These are phyloP conservation scores for Abrus pulchellus DNA, from an alignment of 306 rosid species.

Conservation along the genomic window DNA sequence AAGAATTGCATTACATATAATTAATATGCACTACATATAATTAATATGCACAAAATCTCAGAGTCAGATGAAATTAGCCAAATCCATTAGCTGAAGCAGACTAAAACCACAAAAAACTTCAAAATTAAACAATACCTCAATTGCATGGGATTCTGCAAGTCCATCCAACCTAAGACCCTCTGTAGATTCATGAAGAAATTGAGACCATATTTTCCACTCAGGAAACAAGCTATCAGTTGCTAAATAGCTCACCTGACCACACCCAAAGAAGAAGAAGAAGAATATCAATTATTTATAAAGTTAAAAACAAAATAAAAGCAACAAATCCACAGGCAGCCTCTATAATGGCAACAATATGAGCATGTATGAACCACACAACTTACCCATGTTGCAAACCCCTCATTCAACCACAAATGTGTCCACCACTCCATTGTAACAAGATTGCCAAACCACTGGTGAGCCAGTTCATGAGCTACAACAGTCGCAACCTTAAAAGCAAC, in stretches of 20 bases:
- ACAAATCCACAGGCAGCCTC: not conserved
- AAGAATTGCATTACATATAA: conserved; percentile 22
- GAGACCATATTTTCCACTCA: conserved; percentile 97
- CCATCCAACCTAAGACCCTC: conserved; percentile 88
- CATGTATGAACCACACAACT: conserved; percentile 43
- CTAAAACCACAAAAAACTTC: conserved; percentile 12
- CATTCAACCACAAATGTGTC: conserved; percentile 98
- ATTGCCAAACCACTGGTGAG: conserved; percentile 99
- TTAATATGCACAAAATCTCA: conserved; percentile 4
- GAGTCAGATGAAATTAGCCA: conserved; percentile 24
- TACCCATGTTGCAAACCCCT: conserved; percentile 99
- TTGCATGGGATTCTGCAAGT: conserved; percentile 94
- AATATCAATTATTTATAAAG: conserved; percentile 27
- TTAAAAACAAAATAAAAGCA: not conserved
- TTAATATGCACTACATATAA: conserved; percentile 16
- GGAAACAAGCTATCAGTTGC: conserved; percentile 91
- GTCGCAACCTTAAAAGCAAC: conserved; percentile 73
- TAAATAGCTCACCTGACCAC: conserved; percentile 86
- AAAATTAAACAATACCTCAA: conserved; percentile 69
- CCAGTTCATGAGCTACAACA: conserved; percentile 95
- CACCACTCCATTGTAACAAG: conserved; percentile 99
- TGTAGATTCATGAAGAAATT: conserved; percentile 79
- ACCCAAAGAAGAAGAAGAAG: conserved; percentile 20
- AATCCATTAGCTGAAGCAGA: conserved; percentile 10
- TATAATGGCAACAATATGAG: not conserved